These are phyloP conservation scores for Entrophospora sp. DNA, from an alignment of 192 early-diverging fungal species.

Conservation along the genomic window DNA sequence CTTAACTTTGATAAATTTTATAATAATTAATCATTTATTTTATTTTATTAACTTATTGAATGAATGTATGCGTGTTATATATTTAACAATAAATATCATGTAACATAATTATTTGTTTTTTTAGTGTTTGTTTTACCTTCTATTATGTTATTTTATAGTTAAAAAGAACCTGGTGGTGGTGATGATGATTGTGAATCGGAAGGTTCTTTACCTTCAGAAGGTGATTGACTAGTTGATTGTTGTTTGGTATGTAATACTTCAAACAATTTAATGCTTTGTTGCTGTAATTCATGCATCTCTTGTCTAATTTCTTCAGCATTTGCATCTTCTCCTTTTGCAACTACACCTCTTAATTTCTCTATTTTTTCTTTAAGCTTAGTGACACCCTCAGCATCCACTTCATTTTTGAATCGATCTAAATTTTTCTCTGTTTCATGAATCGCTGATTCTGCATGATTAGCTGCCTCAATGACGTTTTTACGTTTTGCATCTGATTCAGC, in stretches of 20 bases:
- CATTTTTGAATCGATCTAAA: constrained; percentile 93
- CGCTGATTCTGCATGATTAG: constrained; percentile 85
- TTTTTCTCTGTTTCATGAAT: constrained; percentile 92
- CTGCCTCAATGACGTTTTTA: constrained; percentile 89
- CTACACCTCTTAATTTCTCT: constrained; percentile 64
- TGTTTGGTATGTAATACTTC: constrained; percentile 88
- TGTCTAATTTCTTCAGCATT: constrained; percentile 84
- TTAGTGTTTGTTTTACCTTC: too few relatives aligned
- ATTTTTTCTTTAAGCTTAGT: constrained; percentile 84
- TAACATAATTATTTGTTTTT: too few relatives aligned
- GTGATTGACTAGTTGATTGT: too few relatives aligned
- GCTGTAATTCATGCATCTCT: constrained; percentile 79
- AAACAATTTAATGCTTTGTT: constrained; percentile 88
- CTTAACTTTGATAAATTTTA: too few relatives aligned
- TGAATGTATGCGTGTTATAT: too few relatives aligned
- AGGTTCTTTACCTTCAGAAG: too few relatives aligned
- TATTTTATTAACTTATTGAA: too few relatives aligned
- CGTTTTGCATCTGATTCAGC: constrained; percentile 89
- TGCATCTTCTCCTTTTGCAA: constrained; percentile 58
- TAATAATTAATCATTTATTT: too few relatives aligned
- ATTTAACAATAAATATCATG: too few relatives aligned
- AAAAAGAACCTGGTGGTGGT: too few relatives aligned
- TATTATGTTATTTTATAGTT: too few relatives aligned
- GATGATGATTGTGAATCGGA: too few relatives aligned
- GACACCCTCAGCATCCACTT: constrained; percentile 78